Conservation (phyloP, 768 basidiomycete species). For the Xerocomellus dryophilus region DNA sequence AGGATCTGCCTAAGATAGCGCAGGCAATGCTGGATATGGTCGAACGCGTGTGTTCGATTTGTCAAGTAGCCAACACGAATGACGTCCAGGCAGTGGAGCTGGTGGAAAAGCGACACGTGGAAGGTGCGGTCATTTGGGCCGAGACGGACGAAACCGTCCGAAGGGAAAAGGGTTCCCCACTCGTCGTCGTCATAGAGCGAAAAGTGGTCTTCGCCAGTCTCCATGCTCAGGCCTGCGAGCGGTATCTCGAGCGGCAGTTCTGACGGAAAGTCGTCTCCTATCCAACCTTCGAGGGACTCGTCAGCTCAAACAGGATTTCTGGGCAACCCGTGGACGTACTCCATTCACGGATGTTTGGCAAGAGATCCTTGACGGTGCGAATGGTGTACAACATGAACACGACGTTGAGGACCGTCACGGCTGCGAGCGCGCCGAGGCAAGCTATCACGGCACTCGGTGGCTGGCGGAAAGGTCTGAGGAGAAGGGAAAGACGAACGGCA, state of each 20-base stretch:
- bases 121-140: conserved; percentile 35
- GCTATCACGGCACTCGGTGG: background rate
- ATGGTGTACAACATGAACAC: conserved; percentile 19
- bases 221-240: conserved; percentile 27
- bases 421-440: conserved; percentile 20
- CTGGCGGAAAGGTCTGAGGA: background rate
- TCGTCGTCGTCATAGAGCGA: conserved; percentile 34
- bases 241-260: conserved; percentile 33
- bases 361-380: conserved; percentile 7
- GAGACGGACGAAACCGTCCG: conserved; percentile 34
- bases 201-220: conserved; percentile 26
- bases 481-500: background rate
- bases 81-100: conserved; percentile 24
- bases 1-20: too few relatives aligned
- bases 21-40: too few relatives aligned
- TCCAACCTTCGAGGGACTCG: conserved; percentile 16
- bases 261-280: conserved; percentile 32
- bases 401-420: conserved; percentile 25
- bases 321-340: conserved; percentile 10
- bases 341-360: conserved; percentile 22
- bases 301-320: background rate
- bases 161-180: conserved; percentile 35
- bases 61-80: too few relatives aligned
- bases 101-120: conserved; percentile 42
- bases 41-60: too few relatives aligned